A percentile compares a stretch with the other conserved stretches of the same genome.
phyloP scores from a whole-genome alignment of 2,329 filamentous ascomycete genomes.

The Ophioceras dolichostomum region DNA sequence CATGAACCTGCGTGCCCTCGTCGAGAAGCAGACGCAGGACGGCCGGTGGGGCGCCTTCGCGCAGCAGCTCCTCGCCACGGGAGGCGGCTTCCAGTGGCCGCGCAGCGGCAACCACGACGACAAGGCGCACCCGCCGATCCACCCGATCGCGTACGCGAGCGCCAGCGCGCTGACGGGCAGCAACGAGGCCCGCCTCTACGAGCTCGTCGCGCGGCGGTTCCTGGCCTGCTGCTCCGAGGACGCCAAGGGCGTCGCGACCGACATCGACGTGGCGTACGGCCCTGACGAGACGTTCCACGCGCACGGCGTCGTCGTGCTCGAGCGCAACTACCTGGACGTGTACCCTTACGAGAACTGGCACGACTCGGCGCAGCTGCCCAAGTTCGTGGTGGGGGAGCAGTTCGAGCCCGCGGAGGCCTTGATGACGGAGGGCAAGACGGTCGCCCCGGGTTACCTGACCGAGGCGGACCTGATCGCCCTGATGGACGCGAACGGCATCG shows the following conservation, averaged over 20 bases:
- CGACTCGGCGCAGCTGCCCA: slow-evolving; percentile 69
- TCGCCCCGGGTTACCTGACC: slow-evolving; percentile 73
- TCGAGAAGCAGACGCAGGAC: slow-evolving; percentile 75
- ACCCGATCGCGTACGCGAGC: slow-evolving; percentile 78
- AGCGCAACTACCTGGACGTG: slow-evolving; percentile 88
- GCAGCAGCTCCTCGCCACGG: slow-evolving; percentile 55
- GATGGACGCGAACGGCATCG: slow-evolving; percentile 98
- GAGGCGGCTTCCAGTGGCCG: slow-evolving; percentile 72
- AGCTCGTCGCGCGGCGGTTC: slow-evolving; percentile 85
- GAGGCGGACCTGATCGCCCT: slow-evolving; percentile 91
- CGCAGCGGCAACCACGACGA: slow-evolving; percentile 82
- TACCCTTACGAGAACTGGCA: slow-evolving; percentile 97
- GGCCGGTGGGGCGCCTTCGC: slow-evolving; percentile 71
- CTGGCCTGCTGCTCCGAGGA: slow-evolving; percentile 94
- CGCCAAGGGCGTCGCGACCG: slow-evolving; percentile 74
- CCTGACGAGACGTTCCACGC: slow-evolving; percentile 72
- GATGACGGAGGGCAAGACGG: slow-evolving; percentile 85
- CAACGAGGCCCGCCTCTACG: slow-evolving; percentile 70
- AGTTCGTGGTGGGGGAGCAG: slow-evolving; percentile 64
- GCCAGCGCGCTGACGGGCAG: slow-evolving; percentile 44
- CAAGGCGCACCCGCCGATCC: slow-evolving; percentile 93
- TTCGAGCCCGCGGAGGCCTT: slow-evolving; percentile 84
- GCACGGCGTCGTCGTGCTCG: slow-evolving; percentile 72
- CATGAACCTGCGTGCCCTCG: slow-evolving; percentile 69
- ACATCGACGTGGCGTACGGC: slow-evolving; percentile 75